Base-by-base conservation (phyloP, 2,329 filamentous ascomycete species). In the Monosporascus cannonballus region DNA sequence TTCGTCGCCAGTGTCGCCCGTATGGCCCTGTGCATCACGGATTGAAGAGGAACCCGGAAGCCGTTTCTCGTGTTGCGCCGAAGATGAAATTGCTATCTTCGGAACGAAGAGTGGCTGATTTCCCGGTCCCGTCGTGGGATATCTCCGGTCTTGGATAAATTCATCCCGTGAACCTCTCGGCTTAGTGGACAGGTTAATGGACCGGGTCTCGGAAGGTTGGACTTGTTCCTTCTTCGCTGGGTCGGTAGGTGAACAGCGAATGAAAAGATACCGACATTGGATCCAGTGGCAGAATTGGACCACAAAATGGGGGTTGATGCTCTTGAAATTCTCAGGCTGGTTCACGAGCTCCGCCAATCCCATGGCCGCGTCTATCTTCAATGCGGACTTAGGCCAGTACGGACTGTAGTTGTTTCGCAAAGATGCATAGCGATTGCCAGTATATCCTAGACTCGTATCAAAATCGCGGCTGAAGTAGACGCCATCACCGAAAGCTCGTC, bases 281-380 rank as follows among this genome's bases (percentile, higher is more conserved):
- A 96, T 91, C 92, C 92, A 96, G 62, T 95, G 86, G 9, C 87
- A 72, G 45, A 90, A 76, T 25, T 80, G 67, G 1, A 96, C 84
- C 8, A 96, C 92, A 47, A 89, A 84, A 69, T 85, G 83, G 0
- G 86, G 86, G 0, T 0, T 57, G 0, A 8, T 61, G 56, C 73
- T 78, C 5, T 77, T 68, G 61, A 89, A 96, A 45, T 85, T 63
- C 0, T 67, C 49, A 0, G 90, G 84, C 0, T 77, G 76, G 64
- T 96, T 96, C 62, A 96, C 83, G 45, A 96, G 84, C 66, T 96
- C 92, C 61, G 92, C 94, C 46, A 96, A 72, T 34, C 89, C 88
- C 45, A 96, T 71, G 1, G 86, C 86, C 1, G 61, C 61, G 1
- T 57, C 62, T 24, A 90, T 74, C 11, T 78, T 74, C 34, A 96